Evolutionary conservation across 352 stramenopile genomes (phyloP).

Genomic region (Thalassiosira livingstoniorum): DNA sequence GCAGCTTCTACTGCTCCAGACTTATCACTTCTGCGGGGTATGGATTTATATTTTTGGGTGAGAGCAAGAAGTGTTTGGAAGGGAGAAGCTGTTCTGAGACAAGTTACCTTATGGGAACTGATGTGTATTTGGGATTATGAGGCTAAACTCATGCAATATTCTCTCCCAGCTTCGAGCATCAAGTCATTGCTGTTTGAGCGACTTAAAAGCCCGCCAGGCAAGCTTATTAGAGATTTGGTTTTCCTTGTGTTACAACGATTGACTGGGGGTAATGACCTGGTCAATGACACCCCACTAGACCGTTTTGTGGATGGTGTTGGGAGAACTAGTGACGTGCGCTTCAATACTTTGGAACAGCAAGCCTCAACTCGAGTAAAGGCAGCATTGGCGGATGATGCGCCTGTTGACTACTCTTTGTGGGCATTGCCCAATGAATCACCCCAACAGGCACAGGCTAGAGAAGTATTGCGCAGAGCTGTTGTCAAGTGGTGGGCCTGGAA

Average conservation of each 20-base stretch:
- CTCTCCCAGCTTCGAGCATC: background rate
- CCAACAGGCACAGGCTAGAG: background rate
- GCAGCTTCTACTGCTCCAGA: too few species aligned
- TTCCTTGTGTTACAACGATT: background rate
- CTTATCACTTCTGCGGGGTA: too few species aligned
- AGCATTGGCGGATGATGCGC: slow-evolving; percentile 37
- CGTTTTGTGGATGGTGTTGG: background rate
- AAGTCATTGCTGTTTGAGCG: background rate
- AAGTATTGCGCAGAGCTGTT: slow-evolving; percentile 2
- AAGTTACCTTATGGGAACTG: background rate
- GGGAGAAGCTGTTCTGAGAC: background rate
- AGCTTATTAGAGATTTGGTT: background rate
- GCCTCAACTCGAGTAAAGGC: slow-evolving; percentile 1
- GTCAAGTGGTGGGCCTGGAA: slow-evolving; percentile 7
- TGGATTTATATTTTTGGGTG: slow-evolving; percentile 29
- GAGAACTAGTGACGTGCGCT: background rate
- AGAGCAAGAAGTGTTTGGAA: background rate
- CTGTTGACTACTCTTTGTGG: slow-evolving; percentile 40
- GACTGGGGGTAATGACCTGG: background rate
- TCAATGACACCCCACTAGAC: background rate
- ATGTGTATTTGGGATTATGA: slow-evolving; percentile 9
- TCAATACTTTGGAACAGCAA: background rate
- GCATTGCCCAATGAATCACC: slow-evolving; percentile 11
- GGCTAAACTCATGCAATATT: background rate
- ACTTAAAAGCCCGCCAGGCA: slow-evolving; percentile 28